Evolutionary conservation across 306 rosid species (phyloP).

Genomic region (Vicia villosa): DNA sequence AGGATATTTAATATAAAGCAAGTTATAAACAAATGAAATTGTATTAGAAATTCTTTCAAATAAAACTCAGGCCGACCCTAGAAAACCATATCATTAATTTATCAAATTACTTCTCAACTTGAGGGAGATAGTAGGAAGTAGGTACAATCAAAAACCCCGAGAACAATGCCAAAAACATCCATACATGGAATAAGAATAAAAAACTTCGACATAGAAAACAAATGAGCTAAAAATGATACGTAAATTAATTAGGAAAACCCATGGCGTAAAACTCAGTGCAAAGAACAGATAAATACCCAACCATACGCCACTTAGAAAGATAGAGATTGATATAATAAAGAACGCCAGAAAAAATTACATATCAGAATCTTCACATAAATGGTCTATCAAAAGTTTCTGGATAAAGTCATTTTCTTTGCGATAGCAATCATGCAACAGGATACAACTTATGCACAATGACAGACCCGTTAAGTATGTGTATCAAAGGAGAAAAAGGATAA

Average conservation of each 20-base stretch:
- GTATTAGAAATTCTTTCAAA: not conserved
- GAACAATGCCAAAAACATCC: not conserved
- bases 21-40: not conserved
- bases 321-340: too few species aligned
- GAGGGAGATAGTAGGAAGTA: not conserved
- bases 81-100: conserved; percentile 14
- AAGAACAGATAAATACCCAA: too few species aligned
- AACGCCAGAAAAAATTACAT: too few species aligned
- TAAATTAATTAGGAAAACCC: not conserved
- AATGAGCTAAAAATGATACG: not conserved
- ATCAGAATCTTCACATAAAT: too few species aligned
- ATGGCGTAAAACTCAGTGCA: not conserved
- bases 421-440: too few species aligned
- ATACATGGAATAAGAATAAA: conserved; percentile 9
- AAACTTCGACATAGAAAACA: conserved; percentile 10
- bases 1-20: conserved; percentile 12
- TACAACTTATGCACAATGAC: not conserved
- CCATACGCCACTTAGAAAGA: too few species aligned
- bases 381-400: too few species aligned
- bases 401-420: too few species aligned
- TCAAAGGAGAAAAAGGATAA: not conserved
- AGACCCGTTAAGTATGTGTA: not conserved
- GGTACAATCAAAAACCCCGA: conserved; percentile 3
- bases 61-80: not conserved
- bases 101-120: conserved; percentile 10